A percentile compares a stretch with the other conserved stretches of the same genome.
phyloP scores from a whole-genome alignment of 2,329 filamentous ascomycete genomes.

The Fusarium sp. region DNA sequence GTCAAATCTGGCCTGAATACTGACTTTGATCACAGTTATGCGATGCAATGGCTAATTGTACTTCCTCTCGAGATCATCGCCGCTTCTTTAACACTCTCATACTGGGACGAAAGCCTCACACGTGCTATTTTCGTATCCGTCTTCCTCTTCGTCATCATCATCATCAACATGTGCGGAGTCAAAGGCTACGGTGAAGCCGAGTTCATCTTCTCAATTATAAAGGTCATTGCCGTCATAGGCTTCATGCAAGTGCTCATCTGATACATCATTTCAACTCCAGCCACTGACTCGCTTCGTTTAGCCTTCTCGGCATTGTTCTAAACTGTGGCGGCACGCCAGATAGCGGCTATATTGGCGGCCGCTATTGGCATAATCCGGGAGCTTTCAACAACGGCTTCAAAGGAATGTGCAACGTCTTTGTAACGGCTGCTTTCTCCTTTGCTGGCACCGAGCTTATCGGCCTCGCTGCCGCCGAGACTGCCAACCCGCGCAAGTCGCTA shows the following conservation, averaged over 20 bases:
- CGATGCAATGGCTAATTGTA: conserved; percentile 85
- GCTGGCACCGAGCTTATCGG: conserved; percentile 80
- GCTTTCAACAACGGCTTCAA: conserved; percentile 86
- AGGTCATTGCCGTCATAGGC: conserved; percentile 84
- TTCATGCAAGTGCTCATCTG: conserved; percentile 72
- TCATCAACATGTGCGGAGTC: conserved; percentile 88
- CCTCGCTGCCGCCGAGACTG: conserved; percentile 79
- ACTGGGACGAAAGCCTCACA: conserved; percentile 73
- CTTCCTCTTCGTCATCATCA: conserved; percentile 78
- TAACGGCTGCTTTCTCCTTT: conserved; percentile 80
- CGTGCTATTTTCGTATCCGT: conserved; percentile 83
- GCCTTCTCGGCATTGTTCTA: conserved; percentile 84
- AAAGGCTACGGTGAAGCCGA: conserved; percentile 91
- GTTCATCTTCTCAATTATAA: conserved; percentile 86
- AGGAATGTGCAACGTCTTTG: conserved; percentile 80
- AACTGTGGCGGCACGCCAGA: conserved; percentile 81
- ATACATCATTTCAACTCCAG: conserved; percentile 41
- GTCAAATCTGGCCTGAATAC: neutral
- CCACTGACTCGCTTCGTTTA: conserved; percentile 48
- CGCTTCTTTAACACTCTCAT: conserved; percentile 83
- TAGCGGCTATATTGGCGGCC: conserved; percentile 80
- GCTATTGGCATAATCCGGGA: conserved; percentile 81
- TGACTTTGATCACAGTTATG: conserved; percentile 65
- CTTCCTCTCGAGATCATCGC: conserved; percentile 88
- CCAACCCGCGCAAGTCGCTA: conserved; percentile 81